Evolutionary conservation across 768 basidiomycete species (phyloP).

Genomic region (Psilocybe azurescens): DNA sequence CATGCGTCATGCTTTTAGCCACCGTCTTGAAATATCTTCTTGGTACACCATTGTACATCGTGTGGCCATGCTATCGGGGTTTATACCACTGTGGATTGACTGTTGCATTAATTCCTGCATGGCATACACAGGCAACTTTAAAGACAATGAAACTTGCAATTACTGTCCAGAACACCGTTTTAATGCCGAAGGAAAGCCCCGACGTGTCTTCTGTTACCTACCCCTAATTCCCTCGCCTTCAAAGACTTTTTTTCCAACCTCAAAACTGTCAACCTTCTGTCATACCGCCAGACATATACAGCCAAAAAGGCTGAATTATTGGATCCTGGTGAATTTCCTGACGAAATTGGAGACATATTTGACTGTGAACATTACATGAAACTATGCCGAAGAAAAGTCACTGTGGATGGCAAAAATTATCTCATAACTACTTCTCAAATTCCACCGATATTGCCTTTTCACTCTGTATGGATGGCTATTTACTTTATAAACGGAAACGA

Average conservation of each 20-base stretch:
- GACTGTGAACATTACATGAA: neutral
- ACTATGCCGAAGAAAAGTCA: neutral
- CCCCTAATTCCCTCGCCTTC: neutral
- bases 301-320: neutral
- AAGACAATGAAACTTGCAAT: conserved; percentile 17
- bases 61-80: conserved; percentile 28
- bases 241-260: neutral
- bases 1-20: conserved; percentile 30
- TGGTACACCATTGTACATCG: conserved; percentile 29
- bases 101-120: conserved; percentile 40
- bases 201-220: conserved; percentile 25
- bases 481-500: neutral
- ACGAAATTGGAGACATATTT: neutral
- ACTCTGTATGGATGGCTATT: neutral
- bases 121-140: conserved; percentile 31
- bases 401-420: neutral
- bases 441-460: neutral
- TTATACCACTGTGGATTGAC: conserved; percentile 30
- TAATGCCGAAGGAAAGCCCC: conserved; percentile 5
- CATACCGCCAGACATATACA: neutral
- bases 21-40: conserved; percentile 29
- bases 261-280: neutral
- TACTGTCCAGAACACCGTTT: conserved; percentile 24
- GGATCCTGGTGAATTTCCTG: neutral
- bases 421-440: neutral